These are phyloP conservation scores for Amanita fuliginea DNA, from an alignment of 768 basidiomycete genomes.

Conservation along the genomic window DNA sequence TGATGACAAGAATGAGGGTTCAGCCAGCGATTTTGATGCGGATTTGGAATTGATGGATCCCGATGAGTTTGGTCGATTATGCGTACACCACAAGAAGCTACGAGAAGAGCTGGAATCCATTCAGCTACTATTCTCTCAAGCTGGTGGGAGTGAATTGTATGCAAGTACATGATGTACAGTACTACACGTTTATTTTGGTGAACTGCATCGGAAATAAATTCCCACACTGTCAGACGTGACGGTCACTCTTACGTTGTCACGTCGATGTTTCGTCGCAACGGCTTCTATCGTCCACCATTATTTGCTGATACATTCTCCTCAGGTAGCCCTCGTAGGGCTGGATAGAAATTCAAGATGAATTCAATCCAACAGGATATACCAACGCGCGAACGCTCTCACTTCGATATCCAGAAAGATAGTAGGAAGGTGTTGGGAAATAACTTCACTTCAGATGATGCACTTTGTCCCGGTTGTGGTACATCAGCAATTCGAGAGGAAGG, in stretches of 20 bases:
- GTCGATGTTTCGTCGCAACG: slow-evolving; percentile 1
- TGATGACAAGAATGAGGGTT: slow-evolving; percentile 21
- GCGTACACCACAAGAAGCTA: slow-evolving; percentile 31
- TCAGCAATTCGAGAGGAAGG: slow-evolving; percentile 75
- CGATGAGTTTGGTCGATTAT: slow-evolving; percentile 39
- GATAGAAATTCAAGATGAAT: neutral
- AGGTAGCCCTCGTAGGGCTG: neutral
- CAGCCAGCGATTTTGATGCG: slow-evolving; percentile 39
- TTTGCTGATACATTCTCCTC: neutral
- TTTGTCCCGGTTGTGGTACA: slow-evolving; percentile 75
- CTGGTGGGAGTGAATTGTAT: neutral
- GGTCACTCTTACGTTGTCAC: slow-evolving; percentile 8
- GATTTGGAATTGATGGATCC: slow-evolving; percentile 39
- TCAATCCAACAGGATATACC: slow-evolving; percentile 1
- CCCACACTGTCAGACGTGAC: slow-evolving; percentile 1
- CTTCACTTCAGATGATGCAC: slow-evolving; percentile 35
- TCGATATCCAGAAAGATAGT: slow-evolving; percentile 17
- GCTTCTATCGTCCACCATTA: neutral
- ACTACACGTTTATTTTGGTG: neutral
- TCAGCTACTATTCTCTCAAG: slow-evolving; percentile 8
- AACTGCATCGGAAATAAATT: neutral
- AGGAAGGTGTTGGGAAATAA: slow-evolving; percentile 6
- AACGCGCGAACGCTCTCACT: slow-evolving; percentile 21
- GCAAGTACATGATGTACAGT: neutral
- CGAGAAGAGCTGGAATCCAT: slow-evolving; percentile 47